These are phyloP conservation scores for Metschnikowia bowlesiae DNA, from an alignment of 805 yeast genomes.

Conservation along the genomic window DNA sequence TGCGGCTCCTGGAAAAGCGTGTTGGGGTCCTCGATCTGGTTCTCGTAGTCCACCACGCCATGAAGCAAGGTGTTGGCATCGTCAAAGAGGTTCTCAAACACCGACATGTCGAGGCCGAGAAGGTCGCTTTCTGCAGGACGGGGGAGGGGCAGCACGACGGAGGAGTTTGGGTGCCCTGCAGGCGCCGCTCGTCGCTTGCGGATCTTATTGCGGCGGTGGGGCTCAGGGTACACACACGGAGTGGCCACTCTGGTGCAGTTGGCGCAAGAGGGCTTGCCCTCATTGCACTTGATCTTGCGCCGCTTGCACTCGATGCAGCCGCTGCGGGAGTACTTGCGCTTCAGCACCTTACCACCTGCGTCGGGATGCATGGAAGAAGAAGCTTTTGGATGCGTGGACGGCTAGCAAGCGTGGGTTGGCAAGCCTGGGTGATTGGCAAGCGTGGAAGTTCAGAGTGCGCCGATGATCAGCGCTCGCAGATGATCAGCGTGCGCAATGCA, in stretches of 20 bases:
- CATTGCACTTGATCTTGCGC: conserved; percentile 20
- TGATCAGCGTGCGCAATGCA: background rate
- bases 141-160: background rate
- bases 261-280: conserved; percentile 16
- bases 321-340: conserved; percentile 17
- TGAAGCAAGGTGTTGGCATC: conserved; percentile 18
- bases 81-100: conserved; percentile 17
- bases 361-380: background rate
- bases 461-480: no score
- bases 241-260: conserved; percentile 12
- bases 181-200: conserved; percentile 2
- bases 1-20: conserved; percentile 6
- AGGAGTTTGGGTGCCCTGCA: background rate
- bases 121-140: background rate
- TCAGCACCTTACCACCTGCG: conserved; percentile 4
- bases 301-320: conserved; percentile 21
- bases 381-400: background rate
- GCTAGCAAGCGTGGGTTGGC: background rate
- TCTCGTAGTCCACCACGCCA: conserved; percentile 18
- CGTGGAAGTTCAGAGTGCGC: background rate
- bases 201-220: conserved; percentile 8
- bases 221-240: conserved; percentile 14
- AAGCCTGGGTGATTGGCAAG: background rate
- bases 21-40: conserved; percentile 2
- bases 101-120: conserved; percentile 11